Evolutionary conservation across 108 stramenopile species (phyloP).

Genomic region (Skeletonema menzelii): DNA sequence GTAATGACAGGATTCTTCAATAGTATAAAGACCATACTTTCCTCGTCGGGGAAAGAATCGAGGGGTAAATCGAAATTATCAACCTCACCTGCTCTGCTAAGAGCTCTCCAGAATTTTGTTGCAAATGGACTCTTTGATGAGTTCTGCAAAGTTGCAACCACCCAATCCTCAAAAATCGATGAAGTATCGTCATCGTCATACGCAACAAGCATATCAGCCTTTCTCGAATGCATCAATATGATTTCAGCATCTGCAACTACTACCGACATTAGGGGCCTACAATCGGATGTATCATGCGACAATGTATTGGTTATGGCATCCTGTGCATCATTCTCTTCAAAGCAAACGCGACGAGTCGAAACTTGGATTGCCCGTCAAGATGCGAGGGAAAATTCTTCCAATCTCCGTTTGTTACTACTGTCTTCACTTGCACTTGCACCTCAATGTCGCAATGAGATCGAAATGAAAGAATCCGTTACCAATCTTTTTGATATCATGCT

Average conservation of each 20-base stretch:
- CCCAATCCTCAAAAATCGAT: constrained; percentile 1
- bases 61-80: constrained; percentile 22
- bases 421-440: constrained; percentile 22
- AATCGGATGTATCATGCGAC: constrained; percentile 1
- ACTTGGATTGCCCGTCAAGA: constrained; percentile 20
- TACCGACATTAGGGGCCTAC: constrained; percentile 3
- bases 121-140: constrained; percentile 42
- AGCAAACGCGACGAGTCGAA: constrained; percentile 23
- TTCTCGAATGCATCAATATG: constrained; percentile 21
- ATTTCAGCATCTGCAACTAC: constrained; percentile 3
- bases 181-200: neutral
- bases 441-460: constrained; percentile 11
- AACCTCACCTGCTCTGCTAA: constrained; percentile 53
- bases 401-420: constrained; percentile 8
- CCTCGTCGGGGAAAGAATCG: constrained; percentile 18
- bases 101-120: constrained; percentile 45
- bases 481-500: constrained; percentile 35
- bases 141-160: constrained; percentile 31
- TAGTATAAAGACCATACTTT: constrained; percentile 25
- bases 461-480: constrained; percentile 31
- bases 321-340: constrained; percentile 13
- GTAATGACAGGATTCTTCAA: constrained; percentile 24
- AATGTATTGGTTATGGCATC: constrained; percentile 27
- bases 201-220: constrained; percentile 19
- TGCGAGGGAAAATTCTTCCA: neutral